Conservation (phyloP, 768 basidiomycete genomes). For the Kwoniella bestiolae region DNA sequence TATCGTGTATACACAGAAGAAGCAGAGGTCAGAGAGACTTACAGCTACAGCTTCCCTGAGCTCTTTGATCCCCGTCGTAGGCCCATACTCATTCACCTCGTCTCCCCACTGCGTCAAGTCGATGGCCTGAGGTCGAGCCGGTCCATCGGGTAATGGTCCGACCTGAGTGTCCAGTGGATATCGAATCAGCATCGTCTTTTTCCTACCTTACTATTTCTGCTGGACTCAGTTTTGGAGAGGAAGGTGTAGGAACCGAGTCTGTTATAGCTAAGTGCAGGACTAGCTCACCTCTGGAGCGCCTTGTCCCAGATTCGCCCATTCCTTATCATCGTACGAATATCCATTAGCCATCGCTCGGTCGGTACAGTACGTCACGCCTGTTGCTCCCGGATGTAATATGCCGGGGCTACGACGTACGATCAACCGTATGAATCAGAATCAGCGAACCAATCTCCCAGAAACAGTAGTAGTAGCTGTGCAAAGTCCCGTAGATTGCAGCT, state of each 20-base stretch:
- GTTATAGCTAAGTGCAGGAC: background rate
- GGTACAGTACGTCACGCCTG: conserved; percentile 78
- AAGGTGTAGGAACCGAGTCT: too few relatives aligned
- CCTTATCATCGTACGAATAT: conserved; percentile 62
- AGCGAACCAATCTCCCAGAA: too few relatives aligned
- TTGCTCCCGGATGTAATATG: conserved; percentile 49
- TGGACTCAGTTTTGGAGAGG: too few relatives aligned
- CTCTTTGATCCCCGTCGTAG: conserved; percentile 84
- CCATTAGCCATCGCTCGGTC: conserved; percentile 81
- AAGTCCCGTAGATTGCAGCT: too few relatives aligned
- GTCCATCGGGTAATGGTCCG: conserved; percentile 75
- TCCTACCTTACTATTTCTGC: too few relatives aligned
- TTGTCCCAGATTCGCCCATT: conserved; percentile 67
- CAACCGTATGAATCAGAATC: too few relatives aligned
- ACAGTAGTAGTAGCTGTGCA: too few relatives aligned
- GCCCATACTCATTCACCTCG: conserved; percentile 73
- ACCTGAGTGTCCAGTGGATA: too few relatives aligned
- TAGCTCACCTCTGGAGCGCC: conserved; percentile 70
- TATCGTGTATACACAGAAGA: background rate
- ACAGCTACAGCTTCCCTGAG: conserved; percentile 83
- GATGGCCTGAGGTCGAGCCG: conserved; percentile 69
- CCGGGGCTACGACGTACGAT: conserved; percentile 25
- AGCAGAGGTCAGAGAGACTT: too few relatives aligned
- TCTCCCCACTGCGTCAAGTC: conserved; percentile 63
- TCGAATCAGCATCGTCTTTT: conserved; percentile 1